phyloP scores from a whole-genome alignment of 2,329 filamentous ascomycete genomes.

The Fusarium camptoceras region DNA sequence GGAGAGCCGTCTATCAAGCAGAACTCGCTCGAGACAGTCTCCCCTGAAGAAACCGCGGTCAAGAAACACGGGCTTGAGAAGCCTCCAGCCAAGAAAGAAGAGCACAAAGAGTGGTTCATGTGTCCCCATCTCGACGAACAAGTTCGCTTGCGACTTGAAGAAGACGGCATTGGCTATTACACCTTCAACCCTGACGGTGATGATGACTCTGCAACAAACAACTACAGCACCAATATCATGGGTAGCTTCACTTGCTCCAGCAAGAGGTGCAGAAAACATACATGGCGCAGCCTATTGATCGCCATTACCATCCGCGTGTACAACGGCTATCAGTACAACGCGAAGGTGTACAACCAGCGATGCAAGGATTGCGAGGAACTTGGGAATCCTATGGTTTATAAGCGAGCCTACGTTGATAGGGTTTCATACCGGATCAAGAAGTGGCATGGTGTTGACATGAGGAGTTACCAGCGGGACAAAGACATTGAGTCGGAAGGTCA shows the following conservation, averaged over 20 bases:
- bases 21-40: too few species aligned
- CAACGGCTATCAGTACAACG: constrained; percentile 50
- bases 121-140: too few species aligned
- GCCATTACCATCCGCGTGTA: constrained; percentile 52
- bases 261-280: constrained; percentile 23
- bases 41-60: too few species aligned
- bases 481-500: too few species aligned
- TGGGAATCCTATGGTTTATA: constrained; percentile 45
- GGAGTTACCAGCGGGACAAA: too few species aligned
- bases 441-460: too few species aligned
- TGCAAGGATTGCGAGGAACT: constrained; percentile 50
- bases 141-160: too few species aligned
- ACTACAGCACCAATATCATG: constrained; percentile 49
- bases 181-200: constrained; percentile 35
- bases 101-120: too few species aligned
- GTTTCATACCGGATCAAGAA: constrained; percentile 53
- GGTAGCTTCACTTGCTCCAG: constrained; percentile 51
- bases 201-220: constrained; percentile 2
- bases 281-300: constrained; percentile 52
- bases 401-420: constrained; percentile 50
- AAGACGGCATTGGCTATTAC: too few species aligned
- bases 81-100: too few species aligned
- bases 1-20: too few species aligned
- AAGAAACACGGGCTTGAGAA: too few species aligned
- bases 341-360: constrained; percentile 52